Percentiles rank a stretch among this genome's conserved stretches.
These are phyloP conservation scores for Fomitiporia mediterranea DNA, from an alignment of 1,284 basidiomycete species.

Conservation along the genomic window DNA sequence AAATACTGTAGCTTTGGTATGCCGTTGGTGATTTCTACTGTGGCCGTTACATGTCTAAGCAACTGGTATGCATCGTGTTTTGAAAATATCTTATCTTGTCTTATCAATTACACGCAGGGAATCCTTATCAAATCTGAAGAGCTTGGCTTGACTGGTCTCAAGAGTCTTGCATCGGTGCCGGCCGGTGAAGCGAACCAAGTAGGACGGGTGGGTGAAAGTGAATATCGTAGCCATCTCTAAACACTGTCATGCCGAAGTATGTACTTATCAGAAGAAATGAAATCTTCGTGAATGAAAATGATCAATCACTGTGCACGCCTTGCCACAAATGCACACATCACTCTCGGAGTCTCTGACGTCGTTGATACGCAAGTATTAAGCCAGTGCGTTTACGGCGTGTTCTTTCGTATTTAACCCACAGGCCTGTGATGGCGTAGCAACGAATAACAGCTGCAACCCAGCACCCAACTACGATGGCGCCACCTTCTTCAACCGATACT, in stretches of 20 bases:
- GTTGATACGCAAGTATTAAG: neutral
- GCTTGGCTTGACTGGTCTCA: conserved; percentile 7
- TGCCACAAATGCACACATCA: neutral
- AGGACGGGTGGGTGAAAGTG: neutral
- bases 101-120: conserved; percentile 4
- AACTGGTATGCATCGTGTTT: conserved; percentile 24
- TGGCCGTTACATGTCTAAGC: conserved; percentile 32
- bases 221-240: neutral
- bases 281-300: neutral
- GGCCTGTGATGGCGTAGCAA: neutral
- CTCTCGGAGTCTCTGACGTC: neutral
- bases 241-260: neutral
- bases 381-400: conserved; percentile 8
- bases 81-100: neutral
- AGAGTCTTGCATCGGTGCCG: conserved; percentile 7
- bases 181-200: neutral
- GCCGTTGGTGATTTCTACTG: conserved; percentile 32
- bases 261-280: neutral
- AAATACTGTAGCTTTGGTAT: conserved; percentile 32
- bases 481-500: neutral
- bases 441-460: neutral
- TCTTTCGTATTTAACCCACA: conserved; percentile 1
- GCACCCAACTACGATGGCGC: too few relatives aligned
- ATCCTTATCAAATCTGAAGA: conserved; percentile 15
- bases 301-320: neutral